Conservation (phyloP, 2,329 filamentous ascomycete species). For the Daldinia eschscholtzii region DNA sequence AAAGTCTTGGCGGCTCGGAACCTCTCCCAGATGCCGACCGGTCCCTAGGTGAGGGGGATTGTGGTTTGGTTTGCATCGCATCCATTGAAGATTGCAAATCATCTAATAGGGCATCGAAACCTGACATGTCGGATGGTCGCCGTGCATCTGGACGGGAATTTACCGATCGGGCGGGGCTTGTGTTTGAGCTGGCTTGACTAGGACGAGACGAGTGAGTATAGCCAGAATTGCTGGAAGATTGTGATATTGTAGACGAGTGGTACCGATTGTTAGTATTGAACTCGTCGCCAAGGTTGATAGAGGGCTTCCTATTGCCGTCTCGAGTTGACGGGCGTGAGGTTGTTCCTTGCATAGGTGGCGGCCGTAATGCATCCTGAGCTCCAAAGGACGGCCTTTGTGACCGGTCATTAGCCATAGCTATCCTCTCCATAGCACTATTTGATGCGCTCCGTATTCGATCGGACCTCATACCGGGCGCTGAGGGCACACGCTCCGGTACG, state of each 20-base stretch:
- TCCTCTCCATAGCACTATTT: conserved; percentile 44
- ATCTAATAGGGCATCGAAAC: conserved; percentile 64
- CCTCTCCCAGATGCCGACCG: conserved; percentile 38
- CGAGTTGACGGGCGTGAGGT: conserved; percentile 59
- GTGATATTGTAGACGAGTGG: conserved; percentile 73
- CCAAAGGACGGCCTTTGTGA: conserved; percentile 59
- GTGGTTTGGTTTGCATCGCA: conserved; percentile 52
- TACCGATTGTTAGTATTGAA: conserved; percentile 74
- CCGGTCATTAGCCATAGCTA: conserved; percentile 46
- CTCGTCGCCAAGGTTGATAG: conserved; percentile 69
- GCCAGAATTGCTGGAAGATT: conserved; percentile 73
- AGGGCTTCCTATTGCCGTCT: conserved; percentile 56
- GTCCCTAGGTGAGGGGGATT: conserved; percentile 41
- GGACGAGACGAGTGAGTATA: conserved; percentile 63
- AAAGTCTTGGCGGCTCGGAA: conserved; percentile 16
- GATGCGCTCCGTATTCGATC: conserved; percentile 54
- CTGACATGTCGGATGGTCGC: conserved; percentile 58
- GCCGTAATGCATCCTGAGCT: conserved; percentile 62
- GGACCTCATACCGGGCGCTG: conserved; percentile 60
- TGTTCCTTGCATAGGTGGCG: conserved; percentile 66
- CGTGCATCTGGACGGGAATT: conserved; percentile 52
- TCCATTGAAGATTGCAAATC: conserved; percentile 68
- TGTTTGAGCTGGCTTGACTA: conserved; percentile 72
- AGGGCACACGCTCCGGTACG: conserved; percentile 60
- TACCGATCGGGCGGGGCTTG: conserved; percentile 65